These are phyloP conservation scores for Phytophthora lateralis DNA, from an alignment of 352 stramenopile species.

Conservation along the genomic window DNA sequence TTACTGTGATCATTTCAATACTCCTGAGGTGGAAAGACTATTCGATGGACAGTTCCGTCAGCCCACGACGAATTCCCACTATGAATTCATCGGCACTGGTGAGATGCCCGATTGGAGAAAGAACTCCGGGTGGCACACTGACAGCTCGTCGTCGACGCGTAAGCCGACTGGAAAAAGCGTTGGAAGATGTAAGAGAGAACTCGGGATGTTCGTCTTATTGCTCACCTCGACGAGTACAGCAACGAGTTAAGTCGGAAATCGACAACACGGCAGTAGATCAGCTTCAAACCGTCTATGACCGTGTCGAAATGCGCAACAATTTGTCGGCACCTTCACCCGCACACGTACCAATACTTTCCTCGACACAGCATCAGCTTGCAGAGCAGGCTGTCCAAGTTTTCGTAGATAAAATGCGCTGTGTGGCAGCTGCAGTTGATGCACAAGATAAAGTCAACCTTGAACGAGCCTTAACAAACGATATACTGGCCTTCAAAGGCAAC, in stretches of 20 bases:
- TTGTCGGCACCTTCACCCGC: not conserved
- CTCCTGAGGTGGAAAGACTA: not conserved
- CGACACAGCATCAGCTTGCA: constrained; percentile 10
- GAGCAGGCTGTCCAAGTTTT: constrained; percentile 25
- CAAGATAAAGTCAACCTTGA: constrained; percentile 18
- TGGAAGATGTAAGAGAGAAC: constrained; percentile 21
- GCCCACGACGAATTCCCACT: not conserved
- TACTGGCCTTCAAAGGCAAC: not conserved
- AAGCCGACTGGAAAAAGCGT: constrained; percentile 26
- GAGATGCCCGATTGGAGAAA: constrained; percentile 1
- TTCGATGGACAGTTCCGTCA: constrained; percentile 16
- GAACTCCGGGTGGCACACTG: not conserved
- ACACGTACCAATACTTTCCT: constrained; percentile 13
- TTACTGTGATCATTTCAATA: not conserved
- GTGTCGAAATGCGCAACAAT: constrained; percentile 22
- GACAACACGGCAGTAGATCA: constrained; percentile 8
- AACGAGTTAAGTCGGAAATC: not conserved
- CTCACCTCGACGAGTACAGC: constrained; percentile 2
- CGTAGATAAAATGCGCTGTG: constrained; percentile 22
- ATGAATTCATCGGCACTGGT: constrained; percentile 13
- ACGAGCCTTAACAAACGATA: constrained; percentile 9
- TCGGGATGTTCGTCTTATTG: constrained; percentile 1
- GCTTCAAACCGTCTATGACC: constrained; percentile 25
- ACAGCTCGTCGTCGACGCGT: constrained; percentile 9
- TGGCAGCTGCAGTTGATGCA: constrained; percentile 12